A percentile compares a stretch with the other conserved stretches of the same genome.
phyloP scores from a whole-genome alignment of 2,329 filamentous ascomycete genomes.

The Onygenales sp. region DNA sequence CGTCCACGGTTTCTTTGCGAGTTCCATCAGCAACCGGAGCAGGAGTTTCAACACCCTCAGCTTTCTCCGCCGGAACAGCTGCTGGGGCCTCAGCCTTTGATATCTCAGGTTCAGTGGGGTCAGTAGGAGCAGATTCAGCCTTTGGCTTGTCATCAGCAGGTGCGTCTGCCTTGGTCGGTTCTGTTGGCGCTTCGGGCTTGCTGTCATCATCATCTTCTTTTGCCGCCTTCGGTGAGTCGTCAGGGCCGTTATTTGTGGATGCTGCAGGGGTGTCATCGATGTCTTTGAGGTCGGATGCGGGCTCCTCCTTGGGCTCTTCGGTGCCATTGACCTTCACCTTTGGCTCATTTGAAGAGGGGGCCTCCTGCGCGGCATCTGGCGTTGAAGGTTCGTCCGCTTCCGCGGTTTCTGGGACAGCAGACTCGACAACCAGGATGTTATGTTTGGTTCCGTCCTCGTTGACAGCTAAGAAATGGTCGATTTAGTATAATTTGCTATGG shows the following conservation, averaged over 20 bases:
- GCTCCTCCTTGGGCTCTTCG: constrained; percentile 3
- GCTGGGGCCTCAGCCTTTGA: constrained; percentile 6
- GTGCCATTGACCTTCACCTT: background rate
- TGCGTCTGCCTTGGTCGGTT: background rate
- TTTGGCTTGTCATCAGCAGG: constrained; percentile 3
- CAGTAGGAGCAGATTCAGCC: constrained; percentile 4
- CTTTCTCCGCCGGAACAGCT: constrained; percentile 2
- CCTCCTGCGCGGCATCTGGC: background rate
- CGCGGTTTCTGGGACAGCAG: background rate
- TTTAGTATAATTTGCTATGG: background rate
- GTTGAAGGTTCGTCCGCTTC: background rate
- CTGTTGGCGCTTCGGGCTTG: background rate
- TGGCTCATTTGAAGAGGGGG: background rate
- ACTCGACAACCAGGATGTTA: constrained; percentile 11
- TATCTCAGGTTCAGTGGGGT: constrained; percentile 3
- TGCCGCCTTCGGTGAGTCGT: background rate
- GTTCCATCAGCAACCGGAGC: background rate
- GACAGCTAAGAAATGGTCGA: constrained; percentile 9
- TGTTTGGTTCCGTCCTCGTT: constrained; percentile 17
- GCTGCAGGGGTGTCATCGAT: constrained; percentile 5
- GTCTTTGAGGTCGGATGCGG: constrained; percentile 2
- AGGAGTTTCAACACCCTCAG: constrained; percentile 7
- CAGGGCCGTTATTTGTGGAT: background rate
- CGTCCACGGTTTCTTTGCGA: constrained; percentile 6
- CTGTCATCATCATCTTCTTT: background rate